phyloP scores from a whole-genome alignment of 2,329 filamentous ascomycete genomes.

The Pseudofabraea citricarpa region DNA sequence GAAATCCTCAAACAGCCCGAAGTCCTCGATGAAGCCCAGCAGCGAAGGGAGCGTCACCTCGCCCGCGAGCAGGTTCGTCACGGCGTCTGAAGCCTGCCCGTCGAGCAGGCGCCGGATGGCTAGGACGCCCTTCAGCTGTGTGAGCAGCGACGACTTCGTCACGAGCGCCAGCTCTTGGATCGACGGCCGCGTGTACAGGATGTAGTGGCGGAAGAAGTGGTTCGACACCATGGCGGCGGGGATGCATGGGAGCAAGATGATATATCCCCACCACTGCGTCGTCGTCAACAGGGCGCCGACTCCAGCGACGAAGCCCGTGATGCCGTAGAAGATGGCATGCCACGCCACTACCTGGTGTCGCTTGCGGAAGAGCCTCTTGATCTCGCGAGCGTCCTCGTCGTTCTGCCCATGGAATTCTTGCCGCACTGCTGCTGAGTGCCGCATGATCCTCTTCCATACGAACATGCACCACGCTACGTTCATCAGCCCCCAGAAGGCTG shows the following conservation, averaged over 20 bases:
- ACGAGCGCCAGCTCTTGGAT: conserved; percentile 13
- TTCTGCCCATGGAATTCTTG: no score
- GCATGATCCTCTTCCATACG: conserved; percentile 35
- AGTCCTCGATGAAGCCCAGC: conserved; percentile 16
- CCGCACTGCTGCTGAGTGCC: conserved; percentile 28
- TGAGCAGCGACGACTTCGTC: conserved; percentile 17
- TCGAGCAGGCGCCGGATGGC: conserved; percentile 5
- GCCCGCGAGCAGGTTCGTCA: conserved; percentile 10
- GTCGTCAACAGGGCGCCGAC: conserved; percentile 45
- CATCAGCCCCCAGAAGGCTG: conserved; percentile 42
- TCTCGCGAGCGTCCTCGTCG: conserved; percentile 17
- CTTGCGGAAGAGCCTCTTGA: conserved; percentile 25
- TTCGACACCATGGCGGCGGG: conserved; percentile 40
- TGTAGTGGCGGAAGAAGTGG: conserved; percentile 39
- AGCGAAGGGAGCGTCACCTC: conserved; percentile 13
- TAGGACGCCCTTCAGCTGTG: conserved; percentile 24
- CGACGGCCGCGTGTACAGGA: conserved; percentile 40
- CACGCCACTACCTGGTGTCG: conserved; percentile 37
- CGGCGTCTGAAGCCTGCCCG: conserved; percentile 1
- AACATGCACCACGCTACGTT: conserved; percentile 44
- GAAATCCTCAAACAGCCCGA: conserved; percentile 23
- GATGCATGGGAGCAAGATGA: conserved; percentile 46
- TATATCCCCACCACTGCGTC: conserved; percentile 47
- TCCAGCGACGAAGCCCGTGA: conserved; percentile 41
- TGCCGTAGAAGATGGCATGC: conserved; percentile 40